Conservation (phyloP, 352 stramenopile genomes). For the Pythium aquatile region DNA sequence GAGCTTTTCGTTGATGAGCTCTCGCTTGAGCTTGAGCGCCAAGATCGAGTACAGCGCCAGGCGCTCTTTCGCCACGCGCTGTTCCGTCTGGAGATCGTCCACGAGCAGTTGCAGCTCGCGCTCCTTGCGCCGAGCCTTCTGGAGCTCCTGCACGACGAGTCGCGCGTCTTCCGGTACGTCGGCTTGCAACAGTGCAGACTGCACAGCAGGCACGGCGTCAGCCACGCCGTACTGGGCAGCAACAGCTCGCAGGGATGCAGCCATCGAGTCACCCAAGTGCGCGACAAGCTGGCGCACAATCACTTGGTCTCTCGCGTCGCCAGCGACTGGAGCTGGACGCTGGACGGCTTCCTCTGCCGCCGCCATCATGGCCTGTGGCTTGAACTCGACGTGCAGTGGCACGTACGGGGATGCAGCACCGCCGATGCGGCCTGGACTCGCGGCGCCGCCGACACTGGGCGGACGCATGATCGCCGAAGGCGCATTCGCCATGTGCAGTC, state of each 20-base stretch:
- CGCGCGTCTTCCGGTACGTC: slow-evolving; percentile 18
- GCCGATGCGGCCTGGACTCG: slow-evolving; percentile 2
- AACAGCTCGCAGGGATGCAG: slow-evolving; percentile 18
- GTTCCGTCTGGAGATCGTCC: slow-evolving; percentile 53
- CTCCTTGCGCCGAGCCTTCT: slow-evolving; percentile 21
- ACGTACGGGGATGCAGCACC: not conserved
- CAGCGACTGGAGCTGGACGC: not conserved
- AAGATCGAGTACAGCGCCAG: slow-evolving; percentile 56
- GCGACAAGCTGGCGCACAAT: slow-evolving; percentile 18
- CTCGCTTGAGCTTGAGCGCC: slow-evolving; percentile 61
- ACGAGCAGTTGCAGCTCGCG: slow-evolving; percentile 37
- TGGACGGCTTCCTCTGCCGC: slow-evolving; percentile 1
- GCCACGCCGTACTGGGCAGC: slow-evolving; percentile 27
- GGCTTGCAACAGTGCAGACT: not conserved
- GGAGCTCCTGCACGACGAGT: slow-evolving; percentile 28
- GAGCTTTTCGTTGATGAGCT: slow-evolving; percentile 75
- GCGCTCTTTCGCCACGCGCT: slow-evolving; percentile 48
- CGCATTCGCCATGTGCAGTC: slow-evolving; percentile 17
- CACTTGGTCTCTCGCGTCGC: slow-evolving; percentile 2
- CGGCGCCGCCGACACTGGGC: not conserved
- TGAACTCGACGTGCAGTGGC: not conserved
- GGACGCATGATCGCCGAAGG: slow-evolving; percentile 4
- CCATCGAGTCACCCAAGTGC: slow-evolving; percentile 23
- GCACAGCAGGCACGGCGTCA: slow-evolving; percentile 4
- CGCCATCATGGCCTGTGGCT: slow-evolving; percentile 1